Percentiles rank a stretch among this genome's conserved stretches.
Conservation (phyloP, 140 eudicot species). For the Ambrosia hybrid region DNA sequence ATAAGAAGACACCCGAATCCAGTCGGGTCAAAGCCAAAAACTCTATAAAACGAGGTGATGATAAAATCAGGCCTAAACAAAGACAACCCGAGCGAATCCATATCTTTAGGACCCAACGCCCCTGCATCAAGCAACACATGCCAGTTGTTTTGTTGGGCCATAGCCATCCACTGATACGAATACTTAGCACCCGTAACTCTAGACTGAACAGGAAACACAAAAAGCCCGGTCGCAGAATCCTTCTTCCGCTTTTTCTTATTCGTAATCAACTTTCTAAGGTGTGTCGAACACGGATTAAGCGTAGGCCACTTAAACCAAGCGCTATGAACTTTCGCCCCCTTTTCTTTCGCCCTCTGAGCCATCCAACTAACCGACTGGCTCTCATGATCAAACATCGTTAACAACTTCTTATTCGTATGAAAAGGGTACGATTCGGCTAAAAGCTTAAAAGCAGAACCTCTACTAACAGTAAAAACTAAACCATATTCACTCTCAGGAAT, state of each 20-base stretch:
- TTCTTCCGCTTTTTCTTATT: conserved; percentile 79
- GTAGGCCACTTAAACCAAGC: conserved; percentile 99
- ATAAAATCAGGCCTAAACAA: conserved; percentile 93
- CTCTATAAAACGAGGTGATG: conserved; percentile 90
- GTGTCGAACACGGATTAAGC: conserved; percentile 85
- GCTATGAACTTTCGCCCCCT: conserved; percentile 87
- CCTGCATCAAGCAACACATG: conserved; percentile 99
- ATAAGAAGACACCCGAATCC: conserved; percentile 98
- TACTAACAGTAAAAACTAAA: conserved; percentile 84
- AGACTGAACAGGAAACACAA: conserved; percentile 96
- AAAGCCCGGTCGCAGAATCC: conserved; percentile 86
- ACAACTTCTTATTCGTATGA: conserved; percentile 75
- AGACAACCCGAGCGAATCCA: conserved; percentile 98
- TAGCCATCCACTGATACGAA: conserved; percentile 98
- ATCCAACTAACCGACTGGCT: conserved; percentile 97
- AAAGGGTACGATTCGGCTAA: conserved; percentile 94
- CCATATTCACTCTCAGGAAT: conserved; percentile 95
- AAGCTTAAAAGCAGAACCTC: conserved; percentile 93
- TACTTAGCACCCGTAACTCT: conserved; percentile 95
- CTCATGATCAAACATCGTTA: conserved; percentile 98
- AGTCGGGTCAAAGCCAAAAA: conserved; percentile 94
- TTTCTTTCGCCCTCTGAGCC: conserved; percentile 87
- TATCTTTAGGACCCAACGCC: conserved; percentile 95
- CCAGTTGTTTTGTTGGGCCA: conserved; percentile 99
- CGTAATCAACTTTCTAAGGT: conserved; percentile 66